phyloP scores from a whole-genome alignment of 495 filamentous ascomycete genomes.

The Aspergillus panamensis region DNA sequence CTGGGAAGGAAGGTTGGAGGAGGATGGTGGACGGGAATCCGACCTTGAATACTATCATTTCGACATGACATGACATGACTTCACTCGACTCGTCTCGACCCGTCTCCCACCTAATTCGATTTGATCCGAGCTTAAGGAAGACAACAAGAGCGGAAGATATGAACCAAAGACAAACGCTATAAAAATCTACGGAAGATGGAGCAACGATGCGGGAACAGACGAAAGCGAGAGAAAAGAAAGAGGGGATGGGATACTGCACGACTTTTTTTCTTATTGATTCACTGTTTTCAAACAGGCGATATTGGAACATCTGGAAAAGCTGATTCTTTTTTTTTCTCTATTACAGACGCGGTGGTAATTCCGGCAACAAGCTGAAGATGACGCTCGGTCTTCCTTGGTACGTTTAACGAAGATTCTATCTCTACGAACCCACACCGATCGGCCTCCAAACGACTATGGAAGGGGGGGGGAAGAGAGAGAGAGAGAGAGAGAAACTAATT shows the following conservation, averaged over 20 bases:
- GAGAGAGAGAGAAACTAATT: slow-evolving; percentile 23
- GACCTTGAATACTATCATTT: background rate
- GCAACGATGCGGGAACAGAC: background rate
- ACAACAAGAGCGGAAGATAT: background rate
- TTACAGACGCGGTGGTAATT: slow-evolving; percentile 75
- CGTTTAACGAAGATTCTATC: slow-evolving; percentile 41
- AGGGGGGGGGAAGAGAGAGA: background rate
- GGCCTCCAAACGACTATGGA: background rate
- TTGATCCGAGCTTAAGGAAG: background rate
- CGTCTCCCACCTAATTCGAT: background rate
- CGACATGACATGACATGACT: background rate
- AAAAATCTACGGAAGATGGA: background rate
- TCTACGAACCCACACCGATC: background rate
- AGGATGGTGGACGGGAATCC: background rate
- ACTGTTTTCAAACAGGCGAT: background rate
- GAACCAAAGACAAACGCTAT: too few species aligned
- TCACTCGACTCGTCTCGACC: background rate
- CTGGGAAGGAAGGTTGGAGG: background rate
- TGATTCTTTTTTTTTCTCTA: too few species aligned
- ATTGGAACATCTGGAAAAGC: background rate
- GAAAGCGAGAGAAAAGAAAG: background rate
- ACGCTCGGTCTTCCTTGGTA: slow-evolving; percentile 99
- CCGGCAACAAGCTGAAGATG: slow-evolving; percentile 99
- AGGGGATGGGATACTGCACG: background rate
- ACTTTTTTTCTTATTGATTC: background rate